A percentile compares a stretch with the other conserved stretches of the same genome.
Evolutionary conservation across 495 filamentous ascomycete species (phyloP).

Genomic region (Thermochaetoides thermophila): DNA sequence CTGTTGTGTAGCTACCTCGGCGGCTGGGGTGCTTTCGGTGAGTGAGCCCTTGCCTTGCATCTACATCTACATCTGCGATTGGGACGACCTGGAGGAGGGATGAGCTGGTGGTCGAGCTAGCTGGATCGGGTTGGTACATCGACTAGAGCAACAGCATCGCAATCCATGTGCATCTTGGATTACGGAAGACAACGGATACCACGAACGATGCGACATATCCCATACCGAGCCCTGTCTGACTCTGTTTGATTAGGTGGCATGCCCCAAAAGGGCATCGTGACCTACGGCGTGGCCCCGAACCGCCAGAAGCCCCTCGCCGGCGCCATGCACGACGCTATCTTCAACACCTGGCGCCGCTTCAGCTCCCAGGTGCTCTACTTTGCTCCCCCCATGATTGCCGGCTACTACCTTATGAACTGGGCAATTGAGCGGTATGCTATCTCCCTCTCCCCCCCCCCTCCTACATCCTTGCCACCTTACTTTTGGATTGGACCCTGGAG

Average conservation of each 20-base stretch:
- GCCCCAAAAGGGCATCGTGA: constrained; percentile 43
- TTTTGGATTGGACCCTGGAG: background rate
- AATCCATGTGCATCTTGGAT: too few species aligned
- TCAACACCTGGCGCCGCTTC: constrained; percentile 48
- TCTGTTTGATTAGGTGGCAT: constrained; percentile 21
- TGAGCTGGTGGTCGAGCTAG: too few species aligned
- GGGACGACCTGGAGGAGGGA: too few species aligned
- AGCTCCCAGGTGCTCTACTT: constrained; percentile 64
- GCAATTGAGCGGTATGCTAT: constrained; percentile 60
- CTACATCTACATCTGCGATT: too few species aligned
- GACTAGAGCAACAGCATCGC: too few species aligned
- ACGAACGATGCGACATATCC: background rate
- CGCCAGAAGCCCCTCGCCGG: constrained; percentile 43
- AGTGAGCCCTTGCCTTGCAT: constrained; percentile 22
- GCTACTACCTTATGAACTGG: constrained; percentile 74
- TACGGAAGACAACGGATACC: background rate
- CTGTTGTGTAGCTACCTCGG: constrained; percentile 62
- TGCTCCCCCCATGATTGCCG: constrained; percentile 58
- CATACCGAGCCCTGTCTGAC: constrained; percentile 8
- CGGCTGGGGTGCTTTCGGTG: constrained; percentile 75
- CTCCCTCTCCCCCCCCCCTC: too few species aligned
- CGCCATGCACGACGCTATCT: constrained; percentile 38
- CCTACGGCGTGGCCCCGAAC: constrained; percentile 38
- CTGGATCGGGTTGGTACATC: too few species aligned
- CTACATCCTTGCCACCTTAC: too few species aligned